Base-by-base conservation (phyloP, 1,284 basidiomycete species). In the Flammula alnicola region DNA sequence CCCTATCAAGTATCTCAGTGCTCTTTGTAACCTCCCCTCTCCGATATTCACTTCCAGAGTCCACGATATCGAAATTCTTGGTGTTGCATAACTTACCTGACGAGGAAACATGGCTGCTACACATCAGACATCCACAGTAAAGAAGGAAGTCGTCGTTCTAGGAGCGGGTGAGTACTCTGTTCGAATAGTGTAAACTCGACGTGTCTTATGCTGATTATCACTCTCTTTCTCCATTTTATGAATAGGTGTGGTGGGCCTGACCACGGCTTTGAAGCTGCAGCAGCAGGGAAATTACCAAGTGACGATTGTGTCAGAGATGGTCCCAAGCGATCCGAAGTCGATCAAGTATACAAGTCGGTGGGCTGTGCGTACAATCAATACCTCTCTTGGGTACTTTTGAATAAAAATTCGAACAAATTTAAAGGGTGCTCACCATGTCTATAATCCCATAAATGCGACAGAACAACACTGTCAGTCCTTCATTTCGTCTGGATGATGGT, bases 311-410 rank as follows among this genome's bases (percentile, higher is more conserved):
- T 84, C 88, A 1, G 85, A 88, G 44, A 70, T 74, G 3, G 72
- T 88, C 29, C 86, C 86, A 0, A 81, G 72, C 17, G 89, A 91
- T 60, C 73, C 79, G 1, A 86, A 86, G 64, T 77, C 72, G 14
- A 81, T 84, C 60, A 74, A 75, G 20, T 91, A 88, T 59, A 86
- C 89, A 1, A 89, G 86, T 63, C 78, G 79, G 14, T 91, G 89
- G 89, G 89, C 89, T 12, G 88, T 88, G 61, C 61, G 84, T 71
- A 3, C 45, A 20, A 5, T 29, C 3, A n/a, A n/a, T n/a, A 22
- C 19, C 5, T 11, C 31, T n/a, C 14, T 44, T 35, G 26, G 20
- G 20, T 16, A 29, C 36, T n/a, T n/a, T n/a, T n/a, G 33, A 14
- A 26, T 1, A 19, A 31, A 20, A 20, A 31, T 20, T 44, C 42